Conservation (phyloP, 2,329 filamentous ascomycete species). For the Aspergillus vadensis region DNA sequence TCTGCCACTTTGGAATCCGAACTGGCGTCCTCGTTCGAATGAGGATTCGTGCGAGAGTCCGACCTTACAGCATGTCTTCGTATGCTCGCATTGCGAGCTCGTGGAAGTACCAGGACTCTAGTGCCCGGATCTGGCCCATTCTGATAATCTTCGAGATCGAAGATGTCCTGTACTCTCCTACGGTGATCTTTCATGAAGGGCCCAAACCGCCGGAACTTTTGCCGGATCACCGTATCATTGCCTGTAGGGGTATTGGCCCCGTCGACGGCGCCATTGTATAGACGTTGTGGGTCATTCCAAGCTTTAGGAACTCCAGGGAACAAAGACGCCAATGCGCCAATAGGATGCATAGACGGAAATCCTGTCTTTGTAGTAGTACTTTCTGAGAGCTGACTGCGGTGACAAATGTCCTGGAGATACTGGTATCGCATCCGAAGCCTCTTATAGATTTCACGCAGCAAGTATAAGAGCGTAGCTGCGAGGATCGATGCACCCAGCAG, state of each 20-base stretch:
- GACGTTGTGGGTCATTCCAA: neutral
- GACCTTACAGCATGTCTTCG: neutral
- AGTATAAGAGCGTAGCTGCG: neutral
- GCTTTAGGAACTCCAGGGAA: neutral
- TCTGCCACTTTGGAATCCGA: neutral
- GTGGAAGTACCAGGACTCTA: neutral
- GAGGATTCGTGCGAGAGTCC: neutral
- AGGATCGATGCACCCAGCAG: neutral
- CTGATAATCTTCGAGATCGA: neutral
- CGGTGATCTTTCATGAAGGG: neutral
- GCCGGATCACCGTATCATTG: neutral
- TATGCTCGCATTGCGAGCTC: neutral
- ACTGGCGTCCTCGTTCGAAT: neutral
- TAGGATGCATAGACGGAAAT: neutral
- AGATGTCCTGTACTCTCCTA: conserved; percentile 1
- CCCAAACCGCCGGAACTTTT: neutral
- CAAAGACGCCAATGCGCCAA: neutral
- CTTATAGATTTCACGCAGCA: conserved; percentile 1
- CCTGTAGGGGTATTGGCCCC: neutral
- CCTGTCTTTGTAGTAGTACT: neutral
- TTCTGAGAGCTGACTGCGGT: neutral
- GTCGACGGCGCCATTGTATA: neutral
- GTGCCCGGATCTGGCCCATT: neutral
- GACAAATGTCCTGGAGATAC: neutral
- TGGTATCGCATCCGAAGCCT: conserved; percentile 4